phyloP scores from a whole-genome alignment of 2,329 filamentous ascomycete genomes.

The Penicillium sp. region DNA sequence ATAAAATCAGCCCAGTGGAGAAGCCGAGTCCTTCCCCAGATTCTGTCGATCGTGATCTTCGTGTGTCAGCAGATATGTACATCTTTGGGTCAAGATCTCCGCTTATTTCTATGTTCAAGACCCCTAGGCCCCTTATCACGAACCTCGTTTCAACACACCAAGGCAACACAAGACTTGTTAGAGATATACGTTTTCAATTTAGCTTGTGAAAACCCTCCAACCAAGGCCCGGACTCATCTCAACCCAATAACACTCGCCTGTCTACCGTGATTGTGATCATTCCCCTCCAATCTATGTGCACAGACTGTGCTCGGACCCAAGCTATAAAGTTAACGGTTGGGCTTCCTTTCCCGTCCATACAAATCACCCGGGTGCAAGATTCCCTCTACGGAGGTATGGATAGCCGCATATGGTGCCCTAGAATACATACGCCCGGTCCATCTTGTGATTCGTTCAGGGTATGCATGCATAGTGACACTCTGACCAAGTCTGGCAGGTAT shows the following conservation, averaged over 20 bases:
- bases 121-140: no score
- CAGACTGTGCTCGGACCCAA: constrained; percentile 1
- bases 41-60: constrained; percentile 6
- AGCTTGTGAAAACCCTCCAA: background rate
- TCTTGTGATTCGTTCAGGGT: background rate
- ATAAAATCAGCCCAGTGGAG: background rate
- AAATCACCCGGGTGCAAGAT: background rate
- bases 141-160: background rate
- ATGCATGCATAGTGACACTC: background rate
- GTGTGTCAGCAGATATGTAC: background rate
- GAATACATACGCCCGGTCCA: no score
- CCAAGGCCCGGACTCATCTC: background rate
- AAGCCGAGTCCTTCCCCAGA: background rate
- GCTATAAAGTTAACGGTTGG: background rate
- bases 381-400: background rate
- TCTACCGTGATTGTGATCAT: background rate
- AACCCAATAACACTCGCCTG: background rate
- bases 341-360: background rate
- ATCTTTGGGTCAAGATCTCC: background rate
- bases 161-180: background rate
- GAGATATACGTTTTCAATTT: background rate
- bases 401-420: background rate
- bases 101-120: background rate
- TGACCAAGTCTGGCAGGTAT: background rate
- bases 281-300: background rate